A percentile compares a stretch with the other conserved stretches of the same genome.
phyloP scores from a whole-genome alignment of 768 basidiomycete genomes.

The Trametes sanguinea region DNA sequence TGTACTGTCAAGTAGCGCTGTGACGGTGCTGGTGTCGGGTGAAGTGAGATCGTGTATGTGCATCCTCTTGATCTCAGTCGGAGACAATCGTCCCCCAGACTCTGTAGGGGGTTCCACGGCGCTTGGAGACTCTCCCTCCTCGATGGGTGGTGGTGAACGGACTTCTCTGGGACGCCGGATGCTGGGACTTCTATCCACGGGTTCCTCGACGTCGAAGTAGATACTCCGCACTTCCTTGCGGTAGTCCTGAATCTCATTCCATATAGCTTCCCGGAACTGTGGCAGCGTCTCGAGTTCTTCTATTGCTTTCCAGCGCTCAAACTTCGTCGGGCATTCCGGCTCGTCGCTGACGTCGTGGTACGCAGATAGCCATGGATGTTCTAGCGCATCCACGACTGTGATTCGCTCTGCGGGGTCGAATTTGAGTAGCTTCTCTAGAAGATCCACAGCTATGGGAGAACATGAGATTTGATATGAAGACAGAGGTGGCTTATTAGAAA shows the following conservation, averaged over 20 bases:
- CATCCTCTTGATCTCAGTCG: conserved; percentile 3
- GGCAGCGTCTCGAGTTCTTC: conserved; percentile 84
- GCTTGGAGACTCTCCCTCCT: neutral
- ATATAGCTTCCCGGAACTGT: conserved; percentile 79
- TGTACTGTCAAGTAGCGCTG: conserved; percentile 10
- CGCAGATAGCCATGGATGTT: conserved; percentile 84
- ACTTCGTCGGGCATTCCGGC: conserved; percentile 73
- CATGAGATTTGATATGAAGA: neutral
- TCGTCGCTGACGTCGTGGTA: conserved; percentile 91
- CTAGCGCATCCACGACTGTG: conserved; percentile 74
- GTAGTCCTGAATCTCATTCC: conserved; percentile 88
- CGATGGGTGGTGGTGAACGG: conserved; percentile 5
- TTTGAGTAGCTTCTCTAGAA: conserved; percentile 75
- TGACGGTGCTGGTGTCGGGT: conserved; percentile 11
- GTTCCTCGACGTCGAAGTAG: conserved; percentile 17
- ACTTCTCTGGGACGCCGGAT: conserved; percentile 2
- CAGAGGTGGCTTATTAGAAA: conserved; percentile 31
- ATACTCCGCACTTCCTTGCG: conserved; percentile 72
- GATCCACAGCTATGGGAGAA: conserved; percentile 65
- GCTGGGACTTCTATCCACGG: conserved; percentile 10
- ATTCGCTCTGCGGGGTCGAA: conserved; percentile 84
- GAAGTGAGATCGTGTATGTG: conserved; percentile 10
- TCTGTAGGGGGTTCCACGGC: neutral
- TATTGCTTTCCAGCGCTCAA: conserved; percentile 84
- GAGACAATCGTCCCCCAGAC: neutral